These are phyloP conservation scores for Phaeosphaeriaceae sp. DNA, from an alignment of 2,329 filamentous ascomycete species.

Conservation along the genomic window DNA sequence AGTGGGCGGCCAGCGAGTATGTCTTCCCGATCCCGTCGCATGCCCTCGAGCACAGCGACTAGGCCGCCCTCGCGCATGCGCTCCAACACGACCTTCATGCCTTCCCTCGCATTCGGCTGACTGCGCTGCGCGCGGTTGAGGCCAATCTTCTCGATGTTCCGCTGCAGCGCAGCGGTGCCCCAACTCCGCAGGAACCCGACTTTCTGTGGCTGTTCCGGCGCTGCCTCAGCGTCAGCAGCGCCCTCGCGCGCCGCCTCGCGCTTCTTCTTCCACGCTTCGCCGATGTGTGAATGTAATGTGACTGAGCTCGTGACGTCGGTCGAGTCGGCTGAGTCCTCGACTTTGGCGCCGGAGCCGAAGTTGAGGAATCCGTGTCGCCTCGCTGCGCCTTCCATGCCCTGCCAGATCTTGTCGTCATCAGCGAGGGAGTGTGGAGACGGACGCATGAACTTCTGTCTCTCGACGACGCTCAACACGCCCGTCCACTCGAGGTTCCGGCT, in stretches of 20 bases:
- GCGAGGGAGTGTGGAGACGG: conserved; percentile 32
- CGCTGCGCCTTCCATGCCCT: conserved; percentile 40
- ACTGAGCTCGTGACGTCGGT: conserved; percentile 79
- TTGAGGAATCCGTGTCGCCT: conserved; percentile 43
- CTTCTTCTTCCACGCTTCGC: conserved; percentile 68
- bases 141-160: conserved; percentile 80
- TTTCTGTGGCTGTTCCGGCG: conserved; percentile 58
- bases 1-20: conserved; percentile 37
- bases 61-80: conserved; percentile 72
- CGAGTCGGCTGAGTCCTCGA: conserved; percentile 46
- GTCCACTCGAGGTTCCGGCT: conserved; percentile 84
- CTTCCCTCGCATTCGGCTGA: conserved; percentile 80
- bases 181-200: conserved; percentile 68
- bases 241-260: conserved; percentile 52
- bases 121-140: conserved; percentile 80
- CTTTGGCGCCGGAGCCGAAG: conserved; percentile 36
- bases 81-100: conserved; percentile 83
- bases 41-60: conserved; percentile 74
- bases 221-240: conserved; percentile 44
- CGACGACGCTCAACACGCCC: conserved; percentile 78
- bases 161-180: conserved; percentile 75
- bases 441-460: conserved; percentile 74
- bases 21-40: conserved; percentile 67
- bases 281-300: conserved; percentile 75
- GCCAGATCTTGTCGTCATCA: conserved; percentile 34